phyloP scores from a whole-genome alignment of 164 flowering plant genomes.

The Tetrastigma voinierianum region DNA sequence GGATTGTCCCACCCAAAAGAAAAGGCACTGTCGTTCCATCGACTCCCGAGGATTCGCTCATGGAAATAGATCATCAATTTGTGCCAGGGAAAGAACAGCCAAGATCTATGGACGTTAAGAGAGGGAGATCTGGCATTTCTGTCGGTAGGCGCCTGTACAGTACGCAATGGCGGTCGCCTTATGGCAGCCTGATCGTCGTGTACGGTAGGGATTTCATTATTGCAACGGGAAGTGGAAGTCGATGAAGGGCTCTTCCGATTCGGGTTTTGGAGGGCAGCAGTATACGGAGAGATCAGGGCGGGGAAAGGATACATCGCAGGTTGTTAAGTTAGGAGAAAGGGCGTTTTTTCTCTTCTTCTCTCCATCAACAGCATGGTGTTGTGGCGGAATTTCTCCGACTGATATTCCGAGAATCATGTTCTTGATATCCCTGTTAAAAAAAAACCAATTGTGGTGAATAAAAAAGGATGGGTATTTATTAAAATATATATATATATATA shows the following conservation, averaged over 20 bases:
- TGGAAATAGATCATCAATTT: constrained; percentile 35
- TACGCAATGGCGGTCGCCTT: constrained; percentile 26
- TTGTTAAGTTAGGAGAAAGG: constrained; percentile 9
- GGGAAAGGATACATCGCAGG: constrained; percentile 12
- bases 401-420: too few species aligned
- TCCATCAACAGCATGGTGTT: too few species aligned
- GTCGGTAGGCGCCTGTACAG: constrained; percentile 28
- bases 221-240: constrained; percentile 16
- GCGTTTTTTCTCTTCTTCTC: too few species aligned
- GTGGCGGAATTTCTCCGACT: too few species aligned
- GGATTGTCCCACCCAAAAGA: constrained; percentile 54
- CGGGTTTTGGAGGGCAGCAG: constrained; percentile 23
- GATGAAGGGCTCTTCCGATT: constrained; percentile 4
- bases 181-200: constrained; percentile 24
- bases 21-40: constrained; percentile 37
- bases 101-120: constrained; percentile 33
- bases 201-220: constrained; percentile 23
- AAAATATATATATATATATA: too few species aligned
- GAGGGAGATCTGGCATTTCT: background rate
- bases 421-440: too few species aligned
- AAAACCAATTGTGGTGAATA: too few species aligned
- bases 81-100: constrained; percentile 49
- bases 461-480: too few species aligned
- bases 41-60: constrained; percentile 34
- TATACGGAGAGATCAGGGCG: constrained; percentile 11